Base-by-base conservation (phyloP, 306 rosid genomes). In the Rubus idaeus region DNA sequence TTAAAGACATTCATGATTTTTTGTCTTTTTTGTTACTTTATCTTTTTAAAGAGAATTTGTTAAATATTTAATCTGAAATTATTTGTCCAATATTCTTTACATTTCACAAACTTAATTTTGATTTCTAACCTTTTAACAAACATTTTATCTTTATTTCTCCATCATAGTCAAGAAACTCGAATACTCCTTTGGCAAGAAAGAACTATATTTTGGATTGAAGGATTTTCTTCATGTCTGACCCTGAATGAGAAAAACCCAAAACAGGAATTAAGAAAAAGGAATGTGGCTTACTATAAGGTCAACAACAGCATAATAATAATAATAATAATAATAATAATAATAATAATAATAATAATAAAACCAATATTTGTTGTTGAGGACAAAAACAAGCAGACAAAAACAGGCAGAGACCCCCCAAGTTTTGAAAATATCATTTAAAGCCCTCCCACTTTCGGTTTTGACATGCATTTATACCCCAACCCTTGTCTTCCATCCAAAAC, bases 391-490 rank as follows among this genome's bases (percentile, higher is more conserved):
- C 71, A 44, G 86, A 83, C 88, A 77, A 73, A 68, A 74, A 49
- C 77, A 39, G 66, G 81, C 41, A 61, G 72, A 80, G 21, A 64
- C 26, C 26, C 45, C 70, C 49, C 12, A 40, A 41, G 42, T 56
- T 77, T 65, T 40, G 4, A 41, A 51, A 52, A 5, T 44, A 45
- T 56, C 69, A 81, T 77, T 79, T 78, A 85, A 79, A 61, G 50
- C 41, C 40, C 81, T 58, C 61, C 80, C 41, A 53, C 86, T 77
- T 74, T 79, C 50, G 1, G 71, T 79, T 80, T 67, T 77, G 75
- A 80, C 91, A 80, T 84, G 88, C 88, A 84, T 81, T 81, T 75
- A 74, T 71, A 83, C 76, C 42, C 37, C 65, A 60, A 65, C 62
- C 30, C 51, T 44, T 35, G 76, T 55, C 71, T 79, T 81, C 62